Evolutionary conservation across 2,329 filamentous ascomycete species (phyloP).

Genomic region (Moelleriella libera): DNA sequence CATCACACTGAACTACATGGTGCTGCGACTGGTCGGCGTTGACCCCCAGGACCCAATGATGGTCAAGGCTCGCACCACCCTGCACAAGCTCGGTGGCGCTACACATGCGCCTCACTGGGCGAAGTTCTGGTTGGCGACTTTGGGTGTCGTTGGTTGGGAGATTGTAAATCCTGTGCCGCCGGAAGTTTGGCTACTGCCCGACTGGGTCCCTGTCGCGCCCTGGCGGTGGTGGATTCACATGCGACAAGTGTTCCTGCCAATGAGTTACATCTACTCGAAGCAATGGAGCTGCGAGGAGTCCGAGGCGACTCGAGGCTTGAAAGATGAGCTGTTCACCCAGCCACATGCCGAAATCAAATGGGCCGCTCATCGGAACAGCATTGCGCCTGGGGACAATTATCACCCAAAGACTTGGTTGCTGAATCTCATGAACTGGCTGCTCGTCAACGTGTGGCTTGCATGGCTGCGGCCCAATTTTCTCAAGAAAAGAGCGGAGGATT

Average conservation of each 20-base stretch:
- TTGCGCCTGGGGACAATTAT: constrained; percentile 71
- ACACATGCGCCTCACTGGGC: constrained; percentile 80
- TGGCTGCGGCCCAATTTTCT: constrained; percentile 56
- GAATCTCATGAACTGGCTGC: constrained; percentile 61
- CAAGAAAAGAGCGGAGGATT: constrained; percentile 60
- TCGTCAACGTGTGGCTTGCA: constrained; percentile 70
- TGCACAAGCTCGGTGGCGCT: constrained; percentile 79
- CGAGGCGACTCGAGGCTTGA: constrained; percentile 55
- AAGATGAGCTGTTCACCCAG: constrained; percentile 70
- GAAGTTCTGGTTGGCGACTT: constrained; percentile 86
- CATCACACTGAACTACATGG: constrained; percentile 75
- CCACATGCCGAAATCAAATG: constrained; percentile 70
- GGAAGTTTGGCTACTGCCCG: constrained; percentile 83
- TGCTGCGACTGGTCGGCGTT: constrained; percentile 68
- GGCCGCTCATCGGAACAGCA: constrained; percentile 64
- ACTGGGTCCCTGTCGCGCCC: constrained; percentile 80
- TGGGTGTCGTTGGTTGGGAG: constrained; percentile 79
- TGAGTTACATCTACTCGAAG: constrained; percentile 82
- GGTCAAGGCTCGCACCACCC: constrained; percentile 66
- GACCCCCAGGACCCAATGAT: constrained; percentile 72
- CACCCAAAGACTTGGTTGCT: constrained; percentile 82
- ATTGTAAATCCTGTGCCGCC: constrained; percentile 89
- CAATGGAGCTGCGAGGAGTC: constrained; percentile 66
- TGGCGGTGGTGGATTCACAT: constrained; percentile 99
- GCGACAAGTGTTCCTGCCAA: constrained; percentile 86